Base-by-base conservation (phyloP, 495 filamentous ascomycete species). In the Podospora fimiseda region DNA sequence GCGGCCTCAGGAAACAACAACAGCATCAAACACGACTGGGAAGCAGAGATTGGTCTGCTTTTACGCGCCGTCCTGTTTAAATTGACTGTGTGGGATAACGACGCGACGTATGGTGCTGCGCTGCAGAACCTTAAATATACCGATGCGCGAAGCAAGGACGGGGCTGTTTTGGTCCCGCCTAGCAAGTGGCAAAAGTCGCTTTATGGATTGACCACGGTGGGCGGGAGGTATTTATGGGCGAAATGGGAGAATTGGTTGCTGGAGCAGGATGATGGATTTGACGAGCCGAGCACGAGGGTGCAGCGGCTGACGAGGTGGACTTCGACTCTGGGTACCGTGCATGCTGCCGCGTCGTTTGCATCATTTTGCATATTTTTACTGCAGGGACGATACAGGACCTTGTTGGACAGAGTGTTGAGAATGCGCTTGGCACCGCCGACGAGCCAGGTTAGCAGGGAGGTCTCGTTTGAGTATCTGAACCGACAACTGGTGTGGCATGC, bases 401-500 rank as follows among this genome's bases (percentile, higher is more conserved):
- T 98, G 2, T 78, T 95, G 48, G 93, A 98, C 67, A 83, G 93
- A 44, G 64, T 93, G 43, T 75, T 98, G 37, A 80, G 88, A 48
- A 86, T 98, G 64, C 86, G 93, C 20, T 82, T 98, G 16, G 83
- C 88, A 1, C 85, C 94, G 19, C 85, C 86, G 14, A 88, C 85
- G 14, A 86, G 78, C 58, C 87, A 94, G 58, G 84, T 93, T 41
- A 85, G 78, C 61, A 83, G 92, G 8, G 88, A 97, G 68, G 90
- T 98, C 14, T 91, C 86, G 0, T 96, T 98, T 63, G 93, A 98
- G 70, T 98, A 96, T 66, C 80, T 98, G 41, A 98, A 98, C 64
- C 85, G 93, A 13, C 93, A 98, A 68, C 80, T 98, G 6, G 93
- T 98, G 39, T 98, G 93, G 93, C 93, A 98, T 65, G 93, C 93